These are phyloP conservation scores for Umbelopsis isabellina DNA, from an alignment of 192 early-diverging fungal species.

Conservation along the genomic window DNA sequence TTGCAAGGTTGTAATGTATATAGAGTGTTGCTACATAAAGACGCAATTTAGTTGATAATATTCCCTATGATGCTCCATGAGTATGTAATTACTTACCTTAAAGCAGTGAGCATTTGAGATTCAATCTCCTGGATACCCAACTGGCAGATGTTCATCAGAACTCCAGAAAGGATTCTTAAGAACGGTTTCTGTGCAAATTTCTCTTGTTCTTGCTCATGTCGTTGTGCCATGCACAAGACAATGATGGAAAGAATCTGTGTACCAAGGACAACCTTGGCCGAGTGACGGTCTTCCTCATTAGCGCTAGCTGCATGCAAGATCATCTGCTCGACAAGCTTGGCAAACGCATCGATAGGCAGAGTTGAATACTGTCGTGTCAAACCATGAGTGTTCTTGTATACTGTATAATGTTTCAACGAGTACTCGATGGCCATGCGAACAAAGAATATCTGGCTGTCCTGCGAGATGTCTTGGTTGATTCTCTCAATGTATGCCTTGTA, in stretches of 20 bases:
- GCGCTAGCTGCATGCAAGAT: constrained; percentile 84
- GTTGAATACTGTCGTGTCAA: neutral
- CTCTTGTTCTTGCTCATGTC: constrained; percentile 74
- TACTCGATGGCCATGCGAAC: constrained; percentile 11
- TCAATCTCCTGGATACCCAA: constrained; percentile 15
- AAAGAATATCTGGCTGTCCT: neutral
- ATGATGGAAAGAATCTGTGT: constrained; percentile 87
- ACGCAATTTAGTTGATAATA: constrained; percentile 72
- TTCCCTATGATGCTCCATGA: constrained; percentile 58
- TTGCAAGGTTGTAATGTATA: constrained; percentile 81
- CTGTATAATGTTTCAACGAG: neutral
- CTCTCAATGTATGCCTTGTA: constrained; percentile 61
- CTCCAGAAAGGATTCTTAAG: constrained; percentile 84
- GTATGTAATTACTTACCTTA: constrained; percentile 41
- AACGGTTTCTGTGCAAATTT: constrained; percentile 91
- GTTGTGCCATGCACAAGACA: constrained; percentile 80
- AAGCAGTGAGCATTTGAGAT: constrained; percentile 22
- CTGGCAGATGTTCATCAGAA: constrained; percentile 75
- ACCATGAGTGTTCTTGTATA: neutral
- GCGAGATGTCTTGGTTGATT: constrained; percentile 11
- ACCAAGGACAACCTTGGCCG: constrained; percentile 66
- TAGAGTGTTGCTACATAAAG: constrained; percentile 76
- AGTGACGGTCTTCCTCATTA: constrained; percentile 58
- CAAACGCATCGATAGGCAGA: constrained; percentile 72
- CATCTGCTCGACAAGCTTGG: constrained; percentile 75